These are phyloP conservation scores for Achaetomiella virescens DNA, from an alignment of 495 filamentous ascomycete genomes.

Conservation along the genomic window DNA sequence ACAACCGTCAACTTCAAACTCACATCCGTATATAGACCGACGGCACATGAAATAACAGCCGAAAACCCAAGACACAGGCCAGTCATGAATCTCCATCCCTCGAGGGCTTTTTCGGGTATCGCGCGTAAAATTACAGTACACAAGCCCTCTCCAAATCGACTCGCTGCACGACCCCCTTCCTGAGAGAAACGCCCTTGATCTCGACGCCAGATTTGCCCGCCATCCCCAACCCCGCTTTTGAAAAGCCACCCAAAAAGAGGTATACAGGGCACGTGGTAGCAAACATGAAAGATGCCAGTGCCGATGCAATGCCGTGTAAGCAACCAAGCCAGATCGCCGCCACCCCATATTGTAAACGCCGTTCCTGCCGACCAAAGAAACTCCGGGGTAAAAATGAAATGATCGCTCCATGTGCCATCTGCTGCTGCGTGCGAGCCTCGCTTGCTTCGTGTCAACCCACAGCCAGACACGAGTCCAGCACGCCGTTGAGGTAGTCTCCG, in stretches of 20 bases:
- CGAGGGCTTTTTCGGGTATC: conserved; percentile 30
- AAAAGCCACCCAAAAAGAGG: not conserved
- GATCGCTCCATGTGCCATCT: no score
- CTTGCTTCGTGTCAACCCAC: conserved; percentile 15
- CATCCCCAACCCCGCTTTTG: not conserved
- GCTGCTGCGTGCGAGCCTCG: not conserved
- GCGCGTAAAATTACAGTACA: conserved; percentile 26
- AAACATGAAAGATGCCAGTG: conserved; percentile 3
- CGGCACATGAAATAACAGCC: not conserved
- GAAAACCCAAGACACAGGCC: no score
- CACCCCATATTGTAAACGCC: conserved; percentile 2
- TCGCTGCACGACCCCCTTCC: not conserved
- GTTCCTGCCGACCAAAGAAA: not conserved
- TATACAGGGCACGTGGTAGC: conserved; percentile 7
- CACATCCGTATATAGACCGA: not conserved
- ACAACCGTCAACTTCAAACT: not conserved
- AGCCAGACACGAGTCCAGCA: conserved; percentile 58
- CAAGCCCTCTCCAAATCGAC: conserved; percentile 11
- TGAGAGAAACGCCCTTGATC: not conserved
- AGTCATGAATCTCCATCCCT: not conserved
- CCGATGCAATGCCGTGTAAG: conserved; percentile 6
- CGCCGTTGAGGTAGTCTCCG: conserved; percentile 53
- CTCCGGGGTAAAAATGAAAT: not conserved
- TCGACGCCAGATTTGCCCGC: conserved; percentile 5
- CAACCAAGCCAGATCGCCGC: conserved; percentile 2